These are phyloP conservation scores for Apiotrichum siamense DNA, from an alignment of 1,284 basidiomycete species.

Conservation along the genomic window DNA sequence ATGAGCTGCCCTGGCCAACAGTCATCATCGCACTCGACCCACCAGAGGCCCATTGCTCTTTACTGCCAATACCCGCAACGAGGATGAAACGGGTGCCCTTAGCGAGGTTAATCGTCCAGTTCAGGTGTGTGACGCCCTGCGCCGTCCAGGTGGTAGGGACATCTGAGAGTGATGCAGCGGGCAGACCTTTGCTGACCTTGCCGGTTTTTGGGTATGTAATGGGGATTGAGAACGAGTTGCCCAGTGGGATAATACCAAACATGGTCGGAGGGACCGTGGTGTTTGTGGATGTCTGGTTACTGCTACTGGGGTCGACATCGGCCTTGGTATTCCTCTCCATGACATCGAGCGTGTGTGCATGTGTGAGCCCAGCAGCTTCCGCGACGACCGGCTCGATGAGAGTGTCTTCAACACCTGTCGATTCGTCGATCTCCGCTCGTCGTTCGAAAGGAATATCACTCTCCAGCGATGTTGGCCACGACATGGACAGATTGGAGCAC, in stretches of 20 bases:
- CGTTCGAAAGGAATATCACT: slow-evolving; percentile 3
- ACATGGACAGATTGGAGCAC: slow-evolving; percentile 40
- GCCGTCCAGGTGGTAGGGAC: slow-evolving; percentile 35
- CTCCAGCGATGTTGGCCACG: slow-evolving; percentile 42
- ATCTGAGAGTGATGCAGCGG: slow-evolving; percentile 26
- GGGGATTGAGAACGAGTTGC: slow-evolving; percentile 43
- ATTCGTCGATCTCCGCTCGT: not conserved
- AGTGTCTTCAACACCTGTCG: no score
- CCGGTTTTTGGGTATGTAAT: slow-evolving; percentile 31
- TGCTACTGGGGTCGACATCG: slow-evolving; percentile 10
- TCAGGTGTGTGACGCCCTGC: slow-evolving; percentile 35
- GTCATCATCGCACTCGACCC: slow-evolving; percentile 40
- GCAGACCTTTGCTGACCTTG: slow-evolving; percentile 28
- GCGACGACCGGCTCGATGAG: no score
- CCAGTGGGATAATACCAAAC: slow-evolving; percentile 45
- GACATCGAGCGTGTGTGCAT: no score
- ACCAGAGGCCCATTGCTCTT: slow-evolving; percentile 42
- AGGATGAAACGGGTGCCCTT: slow-evolving; percentile 45
- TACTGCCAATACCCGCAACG: slow-evolving; percentile 41
- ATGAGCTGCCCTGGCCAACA: slow-evolving; percentile 37
- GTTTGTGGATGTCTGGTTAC: slow-evolving; percentile 27
- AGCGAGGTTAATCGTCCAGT: slow-evolving; percentile 41
- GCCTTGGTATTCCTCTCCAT: no score
- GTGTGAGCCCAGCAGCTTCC: no score
- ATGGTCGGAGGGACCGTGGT: slow-evolving; percentile 42